Percentiles rank a stretch among this genome's conserved stretches.
These are phyloP conservation scores for Candida mattraensis DNA, from an alignment of 805 yeast species.

Conservation along the genomic window DNA sequence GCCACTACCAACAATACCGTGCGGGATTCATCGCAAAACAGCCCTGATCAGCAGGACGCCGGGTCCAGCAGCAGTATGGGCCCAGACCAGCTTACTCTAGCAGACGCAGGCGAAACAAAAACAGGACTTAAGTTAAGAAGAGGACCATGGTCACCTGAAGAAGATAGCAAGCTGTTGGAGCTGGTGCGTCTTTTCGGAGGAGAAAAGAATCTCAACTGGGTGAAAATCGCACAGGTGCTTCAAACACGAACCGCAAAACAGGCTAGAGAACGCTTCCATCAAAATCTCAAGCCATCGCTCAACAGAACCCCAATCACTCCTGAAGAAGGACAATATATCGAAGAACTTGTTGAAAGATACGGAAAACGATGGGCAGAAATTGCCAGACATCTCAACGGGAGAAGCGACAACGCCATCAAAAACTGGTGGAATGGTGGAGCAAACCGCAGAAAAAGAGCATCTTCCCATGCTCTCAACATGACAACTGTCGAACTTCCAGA, in stretches of 20 bases:
- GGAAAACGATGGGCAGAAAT: slow-evolving; percentile 96
- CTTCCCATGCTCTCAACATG: slow-evolving; percentile 27
- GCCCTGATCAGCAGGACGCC: background rate
- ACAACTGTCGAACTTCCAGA: slow-evolving; percentile 12
- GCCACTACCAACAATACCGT: too few species aligned
- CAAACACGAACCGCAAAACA: slow-evolving; percentile 86
- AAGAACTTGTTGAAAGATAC: slow-evolving; percentile 70
- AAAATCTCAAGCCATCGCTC: slow-evolving; percentile 81
- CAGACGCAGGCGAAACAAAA: slow-evolving; percentile 4
- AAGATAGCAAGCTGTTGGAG: slow-evolving; percentile 70
- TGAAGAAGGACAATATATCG: slow-evolving; percentile 82
- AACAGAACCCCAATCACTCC: slow-evolving; percentile 80
- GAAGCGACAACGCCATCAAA: slow-evolving; percentile 88
- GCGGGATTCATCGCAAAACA: background rate
- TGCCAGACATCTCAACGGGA: slow-evolving; percentile 80
- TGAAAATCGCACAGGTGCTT: slow-evolving; percentile 69
- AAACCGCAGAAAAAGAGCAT: slow-evolving; percentile 67
- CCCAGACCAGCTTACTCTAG: background rate
- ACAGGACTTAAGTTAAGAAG: slow-evolving; percentile 40
- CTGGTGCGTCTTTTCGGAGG: slow-evolving; percentile 73
- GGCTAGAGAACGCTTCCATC: slow-evolving; percentile 89
- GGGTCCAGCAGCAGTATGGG: too few species aligned
- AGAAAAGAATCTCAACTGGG: slow-evolving; percentile 68
- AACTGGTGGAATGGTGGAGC: slow-evolving; percentile 98
- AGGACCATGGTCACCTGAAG: slow-evolving; percentile 91